Evolutionary conservation across 2,329 filamentous ascomycete genomes (phyloP), one percentile per base, ranked within the genome.

Genomic region (Clathrospora elynae): DNA sequence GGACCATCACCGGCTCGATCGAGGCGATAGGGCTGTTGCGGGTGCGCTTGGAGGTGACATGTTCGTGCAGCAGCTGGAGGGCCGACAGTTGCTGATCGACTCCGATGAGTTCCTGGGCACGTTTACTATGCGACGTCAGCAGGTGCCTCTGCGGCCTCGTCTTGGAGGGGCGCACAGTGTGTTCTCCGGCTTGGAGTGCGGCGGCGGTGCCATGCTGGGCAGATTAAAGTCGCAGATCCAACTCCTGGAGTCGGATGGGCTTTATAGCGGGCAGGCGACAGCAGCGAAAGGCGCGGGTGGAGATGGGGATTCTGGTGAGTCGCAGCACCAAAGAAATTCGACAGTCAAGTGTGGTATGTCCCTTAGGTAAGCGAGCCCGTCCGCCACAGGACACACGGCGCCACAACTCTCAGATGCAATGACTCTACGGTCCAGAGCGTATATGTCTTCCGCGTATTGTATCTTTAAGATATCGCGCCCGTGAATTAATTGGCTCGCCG

Each of bases 141-240:
- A 25, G 19, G 19, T 25, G 43, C 14, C 31, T 22, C 11, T 28
- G 19, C 13, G 22, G 23, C 31, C 22, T 25, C 31, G 12, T 14
- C 16, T 22, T 41, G 37, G 48, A 50, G 58, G 49, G 45, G 37
- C 64, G 55, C 47, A 69, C 66, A 97, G 85, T 72, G 96, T 91
- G 86, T 99, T 99, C 80, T 99, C 93, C 70, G 93, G 93, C 76
- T 95, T 95, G 73, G 93, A 91, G 74, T 97, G 90, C 62, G 90
- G 88, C 78, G 91, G 91, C 72, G 93, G 93, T 80, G 93, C 90
- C 93, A 92, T 86, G 70, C 66, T 83, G 72, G 69, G 67, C 64
- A 63, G 48, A 32, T 51, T 49, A 54, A 39, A 49, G 47, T 52
- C 38, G 51, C 35, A 42, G 50, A 52, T 61, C 58, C 55, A 53